Percentiles rank a stretch among this genome's conserved stretches.
phyloP scores from a whole-genome alignment of 2,329 filamentous ascomycete species.

The Botrytis hyacinthi region DNA sequence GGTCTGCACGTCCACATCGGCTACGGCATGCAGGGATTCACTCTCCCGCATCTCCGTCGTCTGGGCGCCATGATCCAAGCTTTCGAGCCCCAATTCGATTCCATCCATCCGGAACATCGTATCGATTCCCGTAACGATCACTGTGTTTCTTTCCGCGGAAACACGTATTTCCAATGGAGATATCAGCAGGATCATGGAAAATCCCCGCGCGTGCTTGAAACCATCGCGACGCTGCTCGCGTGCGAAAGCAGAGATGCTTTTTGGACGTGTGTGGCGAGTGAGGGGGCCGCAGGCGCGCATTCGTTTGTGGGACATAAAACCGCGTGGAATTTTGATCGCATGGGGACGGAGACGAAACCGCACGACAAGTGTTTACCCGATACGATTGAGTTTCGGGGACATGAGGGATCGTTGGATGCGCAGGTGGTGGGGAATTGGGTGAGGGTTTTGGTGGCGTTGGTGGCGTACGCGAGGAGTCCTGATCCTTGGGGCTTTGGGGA shows the following conservation, averaged over 20 bases:
- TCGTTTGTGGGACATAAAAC: background rate
- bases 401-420: constrained; percentile 29
- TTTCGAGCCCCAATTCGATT: constrained; percentile 36
- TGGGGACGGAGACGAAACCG: background rate
- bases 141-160: background rate
- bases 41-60: constrained; percentile 32
- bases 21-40: constrained; percentile 30
- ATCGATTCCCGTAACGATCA: background rate
- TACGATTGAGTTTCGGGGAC: constrained; percentile 36
- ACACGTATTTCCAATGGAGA: background rate
- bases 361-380: background rate
- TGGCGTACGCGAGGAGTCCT: background rate
- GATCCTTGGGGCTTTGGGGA: background rate
- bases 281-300: background rate
- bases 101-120: constrained; percentile 29
- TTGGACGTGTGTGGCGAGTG: background rate
- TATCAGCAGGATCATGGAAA: background rate
- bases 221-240: background rate
- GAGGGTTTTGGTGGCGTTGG: constrained; percentile 24
- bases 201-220: background rate
- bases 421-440: constrained; percentile 28
- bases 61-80: constrained; percentile 33
- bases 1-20: constrained; percentile 40
- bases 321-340: background rate
- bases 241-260: background rate